A percentile compares a stretch with the other conserved stretches of the same genome.
These are phyloP conservation scores for Penicillium ucsense DNA, from an alignment of 495 filamentous ascomycete species.

Conservation along the genomic window DNA sequence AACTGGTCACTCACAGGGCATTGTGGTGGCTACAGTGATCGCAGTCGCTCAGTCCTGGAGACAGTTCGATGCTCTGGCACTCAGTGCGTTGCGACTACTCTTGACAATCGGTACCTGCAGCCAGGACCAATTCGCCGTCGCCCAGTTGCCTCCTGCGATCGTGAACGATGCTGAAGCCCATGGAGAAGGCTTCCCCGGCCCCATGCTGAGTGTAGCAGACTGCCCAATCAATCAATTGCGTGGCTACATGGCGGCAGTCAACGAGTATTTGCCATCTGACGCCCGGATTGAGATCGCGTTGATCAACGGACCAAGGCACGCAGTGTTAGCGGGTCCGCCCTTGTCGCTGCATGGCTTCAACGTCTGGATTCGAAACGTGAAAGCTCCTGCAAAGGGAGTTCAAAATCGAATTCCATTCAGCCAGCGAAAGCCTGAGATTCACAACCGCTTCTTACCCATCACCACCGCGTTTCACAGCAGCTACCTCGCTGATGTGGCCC, in stretches of 20 bases:
- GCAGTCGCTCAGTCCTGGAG: constrained; percentile 77
- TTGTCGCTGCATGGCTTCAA: constrained; percentile 94
- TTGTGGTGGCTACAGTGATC: constrained; percentile 83
- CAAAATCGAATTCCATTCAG: constrained; percentile 92
- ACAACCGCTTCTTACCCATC: constrained; percentile 89
- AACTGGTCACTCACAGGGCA: constrained; percentile 92
- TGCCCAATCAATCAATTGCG: constrained; percentile 35
- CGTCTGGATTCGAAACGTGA: constrained; percentile 83
- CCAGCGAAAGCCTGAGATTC: constrained; percentile 55
- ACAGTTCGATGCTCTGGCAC: constrained; percentile 68
- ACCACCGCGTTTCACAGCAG: constrained; percentile 96
- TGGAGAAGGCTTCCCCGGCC: constrained; percentile 80
- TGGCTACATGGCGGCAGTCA: constrained; percentile 94
- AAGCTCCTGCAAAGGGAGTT: constrained; percentile 89
- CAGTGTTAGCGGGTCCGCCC: constrained; percentile 92
- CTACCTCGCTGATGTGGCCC: constrained; percentile 72
- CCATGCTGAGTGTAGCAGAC: constrained; percentile 55
- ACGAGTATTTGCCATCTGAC: constrained; percentile 84
- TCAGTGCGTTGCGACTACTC: constrained; percentile 38
- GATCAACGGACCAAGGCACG: constrained; percentile 89
- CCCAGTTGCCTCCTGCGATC: not conserved
- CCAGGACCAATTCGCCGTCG: not conserved
- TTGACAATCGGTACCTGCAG: not conserved
- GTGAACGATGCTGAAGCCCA: not conserved
- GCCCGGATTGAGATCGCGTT: constrained; percentile 90